Evolutionary conservation across 129 eudicot genomes (phyloP).

Genomic region (Calendula officinalis): DNA sequence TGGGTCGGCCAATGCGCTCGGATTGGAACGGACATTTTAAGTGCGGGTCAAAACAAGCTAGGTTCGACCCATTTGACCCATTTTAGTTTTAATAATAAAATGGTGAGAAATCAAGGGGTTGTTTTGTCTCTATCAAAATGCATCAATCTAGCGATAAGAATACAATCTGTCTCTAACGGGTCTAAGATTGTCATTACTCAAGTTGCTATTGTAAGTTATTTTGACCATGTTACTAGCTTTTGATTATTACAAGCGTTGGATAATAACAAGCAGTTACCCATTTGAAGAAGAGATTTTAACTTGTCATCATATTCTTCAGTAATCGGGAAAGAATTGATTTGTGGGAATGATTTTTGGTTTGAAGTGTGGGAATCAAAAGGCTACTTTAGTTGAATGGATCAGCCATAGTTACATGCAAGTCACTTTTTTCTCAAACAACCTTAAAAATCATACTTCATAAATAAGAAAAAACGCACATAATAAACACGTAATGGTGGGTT

Average conservation of each 20-base stretch:
- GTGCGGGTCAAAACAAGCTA: too few relatives aligned
- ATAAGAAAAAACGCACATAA: neutral
- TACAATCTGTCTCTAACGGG: too few relatives aligned
- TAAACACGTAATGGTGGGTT: neutral
- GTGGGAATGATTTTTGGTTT: slow-evolving; percentile 68
- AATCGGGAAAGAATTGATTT: slow-evolving; percentile 61
- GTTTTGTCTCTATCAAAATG: too few relatives aligned
- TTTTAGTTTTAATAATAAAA: too few relatives aligned
- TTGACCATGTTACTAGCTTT: too few relatives aligned
- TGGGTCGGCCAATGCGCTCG: too few relatives aligned
- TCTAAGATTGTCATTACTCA: too few relatives aligned
- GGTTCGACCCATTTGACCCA: too few relatives aligned
- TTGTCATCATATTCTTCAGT: slow-evolving; percentile 64
- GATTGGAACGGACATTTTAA: too few relatives aligned
- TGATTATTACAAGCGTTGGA: slow-evolving; percentile 41
- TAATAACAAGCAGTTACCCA: slow-evolving; percentile 47
- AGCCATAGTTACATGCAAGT: slow-evolving; percentile 39
- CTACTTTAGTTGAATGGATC: neutral
- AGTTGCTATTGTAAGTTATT: too few relatives aligned
- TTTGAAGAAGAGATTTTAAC: slow-evolving; percentile 69
- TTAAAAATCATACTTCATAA: neutral
- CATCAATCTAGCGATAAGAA: too few relatives aligned
- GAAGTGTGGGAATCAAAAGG: slow-evolving; percentile 71
- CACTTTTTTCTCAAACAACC: neutral
- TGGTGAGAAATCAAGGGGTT: too few relatives aligned